phyloP scores from a whole-genome alignment of 2,329 filamentous ascomycete genomes.

The Sporothrix dimorphospora region DNA sequence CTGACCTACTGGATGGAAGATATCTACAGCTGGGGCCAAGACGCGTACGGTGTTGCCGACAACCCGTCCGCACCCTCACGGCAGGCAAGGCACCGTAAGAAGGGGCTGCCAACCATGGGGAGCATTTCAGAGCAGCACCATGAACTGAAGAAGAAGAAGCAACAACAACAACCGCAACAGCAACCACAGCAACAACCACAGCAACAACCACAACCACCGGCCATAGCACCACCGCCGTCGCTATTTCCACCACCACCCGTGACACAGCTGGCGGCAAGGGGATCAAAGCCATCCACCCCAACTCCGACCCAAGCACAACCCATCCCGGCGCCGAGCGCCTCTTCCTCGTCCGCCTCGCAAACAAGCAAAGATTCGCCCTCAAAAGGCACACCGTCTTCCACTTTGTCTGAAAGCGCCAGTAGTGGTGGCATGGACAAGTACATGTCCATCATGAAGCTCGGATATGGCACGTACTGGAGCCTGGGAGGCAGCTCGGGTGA shows the following conservation, averaged over 20 bases:
- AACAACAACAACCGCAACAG: not conserved
- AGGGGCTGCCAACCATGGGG: conserved; percentile 24
- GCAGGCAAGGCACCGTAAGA: conserved; percentile 43
- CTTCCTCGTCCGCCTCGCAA: not conserved
- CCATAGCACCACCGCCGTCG: conserved; percentile 10
- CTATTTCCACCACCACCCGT: conserved; percentile 35
- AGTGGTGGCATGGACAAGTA: conserved; percentile 55
- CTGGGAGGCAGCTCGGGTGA: conserved; percentile 41
- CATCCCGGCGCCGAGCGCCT: not conserved
- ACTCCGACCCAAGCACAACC: not conserved
- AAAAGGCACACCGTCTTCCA: conserved; percentile 24
- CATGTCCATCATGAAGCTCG: conserved; percentile 67
- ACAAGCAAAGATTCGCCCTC: conserved; percentile 20
- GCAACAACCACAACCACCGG: not conserved
- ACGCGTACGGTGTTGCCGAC: conserved; percentile 82
- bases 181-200: not conserved
- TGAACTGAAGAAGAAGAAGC: not conserved
- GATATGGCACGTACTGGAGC: conserved; percentile 69
- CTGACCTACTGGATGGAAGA: conserved; percentile 87
- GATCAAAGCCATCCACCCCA: conserved; percentile 21
- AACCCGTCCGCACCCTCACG: conserved; percentile 71
- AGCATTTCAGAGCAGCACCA: conserved; percentile 31
- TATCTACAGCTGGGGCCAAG: conserved; percentile 79
- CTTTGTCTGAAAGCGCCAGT: conserved; percentile 19
- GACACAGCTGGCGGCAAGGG: conserved; percentile 33